These are phyloP conservation scores for Capronia coronata DNA, from an alignment of 2,329 filamentous ascomycete species.

Conservation along the genomic window DNA sequence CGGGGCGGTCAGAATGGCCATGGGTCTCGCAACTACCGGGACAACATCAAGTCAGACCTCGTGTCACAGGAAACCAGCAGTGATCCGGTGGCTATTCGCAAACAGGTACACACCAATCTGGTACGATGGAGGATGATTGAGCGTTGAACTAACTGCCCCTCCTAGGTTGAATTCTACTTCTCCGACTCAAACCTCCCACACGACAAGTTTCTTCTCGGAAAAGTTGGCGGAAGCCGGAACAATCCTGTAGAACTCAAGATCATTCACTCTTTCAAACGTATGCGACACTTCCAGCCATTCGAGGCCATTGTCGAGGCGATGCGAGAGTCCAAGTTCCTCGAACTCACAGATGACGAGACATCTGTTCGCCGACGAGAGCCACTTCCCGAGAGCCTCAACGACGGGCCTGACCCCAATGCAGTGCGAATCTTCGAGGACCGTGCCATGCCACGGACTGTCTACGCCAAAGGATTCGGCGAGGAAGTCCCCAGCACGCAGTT, in stretches of 20 bases:
- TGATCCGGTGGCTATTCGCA: conserved; percentile 73
- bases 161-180: conserved; percentile 90
- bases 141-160: not conserved
- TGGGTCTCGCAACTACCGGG: conserved; percentile 34
- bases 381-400: conserved; percentile 48
- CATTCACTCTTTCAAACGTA: conserved; percentile 85
- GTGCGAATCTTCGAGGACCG: conserved; percentile 56
- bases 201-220: conserved; percentile 79
- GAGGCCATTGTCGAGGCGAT: conserved; percentile 75
- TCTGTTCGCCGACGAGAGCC: conserved; percentile 69
- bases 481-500: conserved; percentile 82
- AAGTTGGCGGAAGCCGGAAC: conserved; percentile 72
- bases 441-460: conserved; percentile 68
- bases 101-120: conserved; percentile 53
- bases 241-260: conserved; percentile 70
- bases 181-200: conserved; percentile 81
- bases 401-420: conserved; percentile 50
- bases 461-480: conserved; percentile 88
- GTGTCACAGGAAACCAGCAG: conserved; percentile 61
- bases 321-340: conserved; percentile 66
- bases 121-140: not conserved
- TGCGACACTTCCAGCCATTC: conserved; percentile 89
- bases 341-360: conserved; percentile 67
- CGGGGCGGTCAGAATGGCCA: conserved; percentile 32
- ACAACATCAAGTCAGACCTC: conserved; percentile 66